phyloP scores from a whole-genome alignment of 2,329 filamentous ascomycete genomes.

The Ascosphaera acerosa region DNA sequence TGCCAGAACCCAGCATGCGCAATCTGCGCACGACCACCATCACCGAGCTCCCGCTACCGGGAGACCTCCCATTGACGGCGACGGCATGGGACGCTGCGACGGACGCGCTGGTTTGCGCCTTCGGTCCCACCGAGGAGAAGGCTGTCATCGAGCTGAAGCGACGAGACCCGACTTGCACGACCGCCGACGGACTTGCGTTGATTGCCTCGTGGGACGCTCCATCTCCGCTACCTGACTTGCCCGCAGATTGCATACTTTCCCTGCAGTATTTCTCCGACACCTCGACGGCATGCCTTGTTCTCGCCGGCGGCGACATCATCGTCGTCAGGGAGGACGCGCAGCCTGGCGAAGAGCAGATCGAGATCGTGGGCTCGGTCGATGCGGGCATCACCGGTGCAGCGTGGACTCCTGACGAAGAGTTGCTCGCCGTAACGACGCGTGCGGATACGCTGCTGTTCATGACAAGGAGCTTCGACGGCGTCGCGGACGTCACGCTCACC shows the following conservation, averaged over 20 bases:
- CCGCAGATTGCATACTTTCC: conserved; percentile 48
- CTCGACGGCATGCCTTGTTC: conserved; percentile 50
- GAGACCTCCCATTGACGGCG: conserved; percentile 40
- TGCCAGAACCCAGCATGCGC: no score
- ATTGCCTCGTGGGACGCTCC: conserved; percentile 80
- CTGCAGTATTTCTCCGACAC: conserved; percentile 72
- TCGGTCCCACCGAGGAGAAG: conserved; percentile 50
- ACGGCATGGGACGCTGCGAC: conserved; percentile 64
- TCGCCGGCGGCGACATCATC: conserved; percentile 78
- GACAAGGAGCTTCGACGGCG: conserved; percentile 71
- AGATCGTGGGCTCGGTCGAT: conserved; percentile 87
- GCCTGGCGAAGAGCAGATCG: conserved; percentile 50
- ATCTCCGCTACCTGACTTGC: conserved; percentile 49
- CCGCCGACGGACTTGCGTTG: conserved; percentile 17
- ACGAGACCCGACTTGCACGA: conserved; percentile 13
- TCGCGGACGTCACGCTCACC: conserved; percentile 47
- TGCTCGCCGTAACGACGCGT: conserved; percentile 60
- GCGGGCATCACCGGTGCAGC: conserved; percentile 67
- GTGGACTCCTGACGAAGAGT: conserved; percentile 90
- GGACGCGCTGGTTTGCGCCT: conserved; percentile 56
- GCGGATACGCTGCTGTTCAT: conserved; percentile 66
- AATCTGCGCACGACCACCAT: conserved; percentile 63
- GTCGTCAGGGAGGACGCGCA: conserved; percentile 49
- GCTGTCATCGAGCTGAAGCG: conserved; percentile 48
- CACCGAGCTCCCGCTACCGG: conserved; percentile 34